phyloP scores from a whole-genome alignment of 306 rosid species.

The Heteromeles arbutifolia region DNA sequence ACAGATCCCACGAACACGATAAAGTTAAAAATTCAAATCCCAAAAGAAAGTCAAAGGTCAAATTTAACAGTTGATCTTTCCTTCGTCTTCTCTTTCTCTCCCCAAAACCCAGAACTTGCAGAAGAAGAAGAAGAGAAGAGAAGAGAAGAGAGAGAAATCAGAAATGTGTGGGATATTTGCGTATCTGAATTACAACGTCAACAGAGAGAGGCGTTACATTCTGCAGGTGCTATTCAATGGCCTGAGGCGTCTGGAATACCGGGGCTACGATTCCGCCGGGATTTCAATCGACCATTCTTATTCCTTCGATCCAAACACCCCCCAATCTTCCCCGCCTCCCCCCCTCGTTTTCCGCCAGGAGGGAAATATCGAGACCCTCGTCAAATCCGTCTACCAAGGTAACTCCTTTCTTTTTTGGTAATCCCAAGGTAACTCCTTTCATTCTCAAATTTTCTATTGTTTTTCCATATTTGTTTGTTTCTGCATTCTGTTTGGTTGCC shows the following conservation, averaged over 20 bases:
- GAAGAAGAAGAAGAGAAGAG: slow-evolving; percentile 1
- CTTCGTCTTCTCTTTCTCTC: neutral
- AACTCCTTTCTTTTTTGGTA: neutral
- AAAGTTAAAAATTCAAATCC: neutral
- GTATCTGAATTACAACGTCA: slow-evolving; percentile 78
- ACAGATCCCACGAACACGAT: neutral
- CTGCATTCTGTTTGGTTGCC: slow-evolving; percentile 7
- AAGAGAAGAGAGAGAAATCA: slow-evolving; percentile 24
- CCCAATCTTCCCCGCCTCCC: slow-evolving; percentile 24
- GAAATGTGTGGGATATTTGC: slow-evolving; percentile 97
- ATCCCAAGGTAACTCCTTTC: slow-evolving; percentile 33
- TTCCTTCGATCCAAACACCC: slow-evolving; percentile 19
- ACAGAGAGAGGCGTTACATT: slow-evolving; percentile 77
- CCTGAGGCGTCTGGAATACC: slow-evolving; percentile 73
- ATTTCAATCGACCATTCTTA: slow-evolving; percentile 56
- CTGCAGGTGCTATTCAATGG: slow-evolving; percentile 91
- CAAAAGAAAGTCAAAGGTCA: slow-evolving; percentile 16
- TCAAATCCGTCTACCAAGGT: slow-evolving; percentile 84
- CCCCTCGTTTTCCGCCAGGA: slow-evolving; percentile 82
- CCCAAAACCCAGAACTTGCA: neutral
- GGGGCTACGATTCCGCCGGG: slow-evolving; percentile 98
- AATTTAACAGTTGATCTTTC: neutral
- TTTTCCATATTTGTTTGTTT: neutral
- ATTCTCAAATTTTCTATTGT: neutral
- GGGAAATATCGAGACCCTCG: slow-evolving; percentile 93